Percentiles rank a stretch among this genome's conserved stretches.
Conservation (phyloP, 2,329 filamentous ascomycete genomes). For the Corinectria fuckeliana region DNA sequence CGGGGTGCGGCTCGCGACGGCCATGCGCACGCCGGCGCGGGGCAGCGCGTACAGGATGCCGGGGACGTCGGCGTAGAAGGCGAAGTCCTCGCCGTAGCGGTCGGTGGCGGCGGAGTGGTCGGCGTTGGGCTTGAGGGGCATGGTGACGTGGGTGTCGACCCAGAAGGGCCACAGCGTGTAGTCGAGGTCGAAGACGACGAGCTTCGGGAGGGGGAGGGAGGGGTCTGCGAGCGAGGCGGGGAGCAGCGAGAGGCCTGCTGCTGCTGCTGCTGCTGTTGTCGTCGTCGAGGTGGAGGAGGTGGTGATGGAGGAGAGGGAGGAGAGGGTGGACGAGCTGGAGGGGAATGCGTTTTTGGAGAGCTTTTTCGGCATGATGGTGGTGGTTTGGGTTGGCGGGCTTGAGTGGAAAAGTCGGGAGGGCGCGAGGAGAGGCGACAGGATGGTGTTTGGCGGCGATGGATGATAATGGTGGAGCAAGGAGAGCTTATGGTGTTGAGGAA, state of each 20-base stretch:
- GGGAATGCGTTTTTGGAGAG: constrained; percentile 40
- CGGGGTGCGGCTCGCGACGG: constrained; percentile 79
- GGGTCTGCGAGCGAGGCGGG: constrained; percentile 58
- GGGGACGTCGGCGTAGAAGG: constrained; percentile 75
- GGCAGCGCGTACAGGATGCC: constrained; percentile 67
- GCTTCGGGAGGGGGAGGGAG: constrained; percentile 72
- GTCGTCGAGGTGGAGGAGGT: constrained; percentile 37
- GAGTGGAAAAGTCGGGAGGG: not conserved
- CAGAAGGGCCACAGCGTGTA: constrained; percentile 99
- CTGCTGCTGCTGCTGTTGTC: constrained; percentile 43
- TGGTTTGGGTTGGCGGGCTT: not conserved
- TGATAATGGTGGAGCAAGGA: constrained; percentile 1
- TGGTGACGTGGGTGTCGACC: constrained; percentile 90
- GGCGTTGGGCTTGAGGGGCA: constrained; percentile 66
- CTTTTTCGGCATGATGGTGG: constrained; percentile 41
- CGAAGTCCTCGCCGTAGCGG: constrained; percentile 68
- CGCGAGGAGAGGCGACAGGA: not conserved
- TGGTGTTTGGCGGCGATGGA: not conserved
- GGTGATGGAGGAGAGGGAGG: constrained; percentile 27
- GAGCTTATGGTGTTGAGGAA: constrained; percentile 20
- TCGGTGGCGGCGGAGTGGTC: constrained; percentile 55
- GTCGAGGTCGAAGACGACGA: constrained; percentile 94
- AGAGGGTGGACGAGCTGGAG: constrained; percentile 28
- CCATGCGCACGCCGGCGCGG: constrained; percentile 60
- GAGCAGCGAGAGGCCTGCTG: constrained; percentile 25